phyloP scores from a whole-genome alignment of 352 stramenopile species.

The Halophytophthora batemanensis region DNA sequence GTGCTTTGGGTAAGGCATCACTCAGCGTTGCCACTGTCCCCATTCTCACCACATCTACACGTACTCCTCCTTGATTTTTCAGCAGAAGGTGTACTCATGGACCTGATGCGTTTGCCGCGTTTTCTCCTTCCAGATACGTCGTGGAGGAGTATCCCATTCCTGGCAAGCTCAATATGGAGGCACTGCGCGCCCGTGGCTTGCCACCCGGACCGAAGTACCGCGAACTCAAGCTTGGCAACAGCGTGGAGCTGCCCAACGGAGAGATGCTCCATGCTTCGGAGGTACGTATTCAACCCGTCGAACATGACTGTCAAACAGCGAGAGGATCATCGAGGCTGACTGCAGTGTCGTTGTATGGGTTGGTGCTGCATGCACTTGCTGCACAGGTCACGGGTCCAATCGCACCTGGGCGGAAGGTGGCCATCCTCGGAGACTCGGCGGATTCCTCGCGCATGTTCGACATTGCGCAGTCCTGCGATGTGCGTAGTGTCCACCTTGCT shows the following conservation, averaged over 20 bases:
- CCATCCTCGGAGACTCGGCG: slow-evolving; percentile 73
- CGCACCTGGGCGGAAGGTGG: slow-evolving; percentile 63
- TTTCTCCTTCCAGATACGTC: slow-evolving; percentile 50
- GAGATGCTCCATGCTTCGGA: slow-evolving; percentile 73
- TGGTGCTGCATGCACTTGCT: slow-evolving; percentile 3
- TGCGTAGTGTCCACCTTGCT: slow-evolving; percentile 34
- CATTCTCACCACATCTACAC: no score
- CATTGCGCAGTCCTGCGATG: slow-evolving; percentile 72
- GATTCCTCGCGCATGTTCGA: slow-evolving; percentile 76
- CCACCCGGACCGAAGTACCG: slow-evolving; percentile 87
- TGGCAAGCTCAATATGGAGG: slow-evolving; percentile 86
- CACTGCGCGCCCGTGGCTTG: slow-evolving; percentile 78
- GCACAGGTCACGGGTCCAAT: slow-evolving; percentile 55
- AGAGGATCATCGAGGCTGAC: neutral
- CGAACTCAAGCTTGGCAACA: slow-evolving; percentile 85
- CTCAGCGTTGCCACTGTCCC: no score
- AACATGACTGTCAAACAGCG: neutral
- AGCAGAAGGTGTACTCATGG: neutral
- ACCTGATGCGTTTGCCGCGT: neutral
- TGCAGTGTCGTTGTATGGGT: neutral
- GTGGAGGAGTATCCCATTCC: slow-evolving; percentile 69
- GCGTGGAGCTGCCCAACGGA: slow-evolving; percentile 79
- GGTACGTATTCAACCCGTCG: slow-evolving; percentile 25
- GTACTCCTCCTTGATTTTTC: neutral
- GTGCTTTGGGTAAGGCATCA: slow-evolving; percentile 63